Base-by-base conservation (phyloP, 495 filamentous ascomycete genomes). In the Podospora didyma region DNA sequence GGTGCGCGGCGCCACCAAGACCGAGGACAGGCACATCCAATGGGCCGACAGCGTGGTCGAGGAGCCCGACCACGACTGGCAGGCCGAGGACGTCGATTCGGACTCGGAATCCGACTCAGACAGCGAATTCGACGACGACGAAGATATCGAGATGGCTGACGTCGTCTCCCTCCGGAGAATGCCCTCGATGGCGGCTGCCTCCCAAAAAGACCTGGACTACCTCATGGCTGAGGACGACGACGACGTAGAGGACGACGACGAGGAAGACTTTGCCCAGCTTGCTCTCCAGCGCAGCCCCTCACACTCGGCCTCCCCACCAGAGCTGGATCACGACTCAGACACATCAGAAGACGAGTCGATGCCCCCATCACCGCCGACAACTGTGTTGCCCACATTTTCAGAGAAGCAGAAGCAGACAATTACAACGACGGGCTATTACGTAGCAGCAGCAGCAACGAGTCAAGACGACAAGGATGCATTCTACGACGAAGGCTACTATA, bases 1-100 rank as follows among this genome's bases (percentile, higher is more conserved):
- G 57, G 89, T 97, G 73, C 83, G 79, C 69, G 88, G 87, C 64
- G 90, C 89, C 63, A 79, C 73, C 72, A 62, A 76, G 79, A 66
- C 69, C 47, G 74, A 79, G 51, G 78, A 86, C 44, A 79, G 78
- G 62, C 90, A 90, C 79, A 84, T 96, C 68, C 87, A 93, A 83
- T 96, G 90, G 89, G 87, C 89, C 44, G 89, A 96, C 61, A 76
- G 82, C 46, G 80, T 92, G 58, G 76, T 83, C 54, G 89, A 92
- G 70, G 85, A 89, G 60, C 78, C 83, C 35, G 85, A 88, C 62
- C 85, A 89, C 56, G 75, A 92, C 62, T 82, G 83, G 79, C 81
- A 87, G 39, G 78, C 80, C 45, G 81, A 85, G 63, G 86, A 88
- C 59, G 86, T 83, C 48, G 78, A 71, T 26, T 68, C 62, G 1